These are phyloP conservation scores for Irpex sp. DNA, from an alignment of 1,284 basidiomycete species.

Conservation along the genomic window DNA sequence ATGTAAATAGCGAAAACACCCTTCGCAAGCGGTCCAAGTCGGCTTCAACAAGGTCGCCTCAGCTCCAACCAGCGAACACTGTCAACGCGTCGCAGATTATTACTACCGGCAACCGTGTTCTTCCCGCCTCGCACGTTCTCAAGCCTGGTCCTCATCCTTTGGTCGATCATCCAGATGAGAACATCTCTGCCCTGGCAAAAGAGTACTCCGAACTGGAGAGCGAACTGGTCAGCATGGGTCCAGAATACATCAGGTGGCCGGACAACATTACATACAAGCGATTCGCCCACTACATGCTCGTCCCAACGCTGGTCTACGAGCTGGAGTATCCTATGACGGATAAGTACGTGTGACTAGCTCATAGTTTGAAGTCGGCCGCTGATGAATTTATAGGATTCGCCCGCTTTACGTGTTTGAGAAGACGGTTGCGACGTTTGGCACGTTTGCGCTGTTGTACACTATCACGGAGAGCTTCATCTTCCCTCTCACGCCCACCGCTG, in stretches of 20 bases:
- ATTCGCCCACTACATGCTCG: constrained; percentile 86
- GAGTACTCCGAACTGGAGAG: constrained; percentile 77
- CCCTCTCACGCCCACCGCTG: constrained; percentile 69
- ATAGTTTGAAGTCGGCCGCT: constrained; percentile 2
- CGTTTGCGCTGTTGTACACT: constrained; percentile 88
- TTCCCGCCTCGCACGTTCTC: constrained; percentile 17
- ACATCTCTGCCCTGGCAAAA: constrained; percentile 69
- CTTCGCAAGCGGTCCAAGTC: constrained; percentile 44
- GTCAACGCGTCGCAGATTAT: constrained; percentile 15
- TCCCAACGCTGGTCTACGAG: constrained; percentile 95
- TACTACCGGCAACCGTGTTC: constrained; percentile 25
- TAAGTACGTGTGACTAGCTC: constrained; percentile 40
- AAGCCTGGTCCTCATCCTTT: constrained; percentile 50
- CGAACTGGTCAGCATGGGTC: constrained; percentile 75
- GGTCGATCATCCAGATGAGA: constrained; percentile 67
- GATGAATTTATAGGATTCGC: constrained; percentile 58
- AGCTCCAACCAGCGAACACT: constrained; percentile 8
- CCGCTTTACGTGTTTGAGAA: constrained; percentile 94
- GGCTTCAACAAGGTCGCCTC: neutral
- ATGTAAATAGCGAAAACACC: constrained; percentile 18
- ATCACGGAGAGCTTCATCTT: constrained; percentile 94
- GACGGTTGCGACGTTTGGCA: constrained; percentile 92
- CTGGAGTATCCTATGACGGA: constrained; percentile 93
- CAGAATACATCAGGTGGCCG: constrained; percentile 73
- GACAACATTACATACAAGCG: constrained; percentile 82